Evolutionary conservation across 2,329 filamentous ascomycete genomes (phyloP).

Genomic region (Hypoxylon sp.): DNA sequence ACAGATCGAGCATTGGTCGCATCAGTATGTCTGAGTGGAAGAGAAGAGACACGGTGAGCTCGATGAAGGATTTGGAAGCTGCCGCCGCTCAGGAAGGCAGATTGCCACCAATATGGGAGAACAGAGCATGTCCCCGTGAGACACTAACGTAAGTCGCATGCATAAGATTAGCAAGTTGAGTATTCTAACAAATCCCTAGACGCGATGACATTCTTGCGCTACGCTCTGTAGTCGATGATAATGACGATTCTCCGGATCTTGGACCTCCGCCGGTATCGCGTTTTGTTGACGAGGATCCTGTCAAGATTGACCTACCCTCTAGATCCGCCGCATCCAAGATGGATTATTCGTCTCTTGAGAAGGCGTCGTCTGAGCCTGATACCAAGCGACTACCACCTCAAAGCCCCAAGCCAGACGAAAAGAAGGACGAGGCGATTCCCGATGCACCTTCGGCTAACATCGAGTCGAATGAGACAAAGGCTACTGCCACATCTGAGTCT

Average conservation of each 20-base stretch:
- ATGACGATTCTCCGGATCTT: constrained; percentile 76
- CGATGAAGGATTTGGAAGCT: constrained; percentile 63
- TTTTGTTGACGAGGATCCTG: constrained; percentile 70
- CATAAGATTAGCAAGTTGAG: constrained; percentile 1
- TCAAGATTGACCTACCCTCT: constrained; percentile 67
- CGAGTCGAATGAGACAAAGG: constrained; percentile 20
- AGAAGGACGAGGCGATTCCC: constrained; percentile 27
- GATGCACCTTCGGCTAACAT: constrained; percentile 8
- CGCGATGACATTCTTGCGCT: constrained; percentile 75
- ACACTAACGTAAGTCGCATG: constrained; percentile 72
- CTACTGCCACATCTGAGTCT: constrained; percentile 25
- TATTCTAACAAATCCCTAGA: constrained; percentile 58
- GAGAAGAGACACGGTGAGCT: constrained; percentile 66
- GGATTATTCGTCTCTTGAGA: constrained; percentile 35
- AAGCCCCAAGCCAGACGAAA: constrained; percentile 15
- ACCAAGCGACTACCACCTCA: constrained; percentile 15
- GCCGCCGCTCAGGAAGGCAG: constrained; percentile 67
- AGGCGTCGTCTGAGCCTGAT: constrained; percentile 24
- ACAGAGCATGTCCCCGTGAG: constrained; percentile 75
- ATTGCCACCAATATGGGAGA: constrained; percentile 78
- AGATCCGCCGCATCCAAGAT: constrained; percentile 34
- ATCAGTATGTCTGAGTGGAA: constrained; percentile 68
- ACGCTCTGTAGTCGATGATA: constrained; percentile 63
- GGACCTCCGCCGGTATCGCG: constrained; percentile 74
- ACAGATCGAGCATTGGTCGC: constrained; percentile 60